Base-by-base conservation (phyloP, 306 rosid species). In the Fagus sylvatica region DNA sequence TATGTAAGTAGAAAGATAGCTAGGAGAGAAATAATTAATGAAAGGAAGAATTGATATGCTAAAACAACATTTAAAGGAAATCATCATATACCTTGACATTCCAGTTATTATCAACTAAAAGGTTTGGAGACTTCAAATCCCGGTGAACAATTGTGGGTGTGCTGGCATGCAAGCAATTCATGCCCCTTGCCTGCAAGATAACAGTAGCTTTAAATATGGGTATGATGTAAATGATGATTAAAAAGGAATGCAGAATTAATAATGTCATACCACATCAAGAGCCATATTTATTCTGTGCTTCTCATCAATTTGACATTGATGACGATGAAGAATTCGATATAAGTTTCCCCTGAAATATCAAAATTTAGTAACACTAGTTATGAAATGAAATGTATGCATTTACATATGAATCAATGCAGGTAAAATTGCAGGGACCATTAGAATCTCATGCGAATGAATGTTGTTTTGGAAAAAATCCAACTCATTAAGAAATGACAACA, bases 121-220 rank as follows among this genome's bases (percentile, higher is more conserved):
- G 98, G 88, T 95, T 95, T 4, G 98, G 97, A 68, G 99, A 95
- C 81, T 95, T 95, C 81, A 95, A 84, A 90, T 95, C 99, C 74
- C 98, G 90, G 87, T 95, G 99, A 81, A 95, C 99, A 86, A 95
- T 95, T 11, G 97, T 93, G 36, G 99, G 99, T 56, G 69, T 71
- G 84, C 99, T 95, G 33, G 94, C 30, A 82, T 95, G 99, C 85
- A 95, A 88, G 93, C 99, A 95, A 87, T 93, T 95, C 99, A 95
- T 95, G 74, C 99, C 99, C 91, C 89, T 90, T 37, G 99, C 99
- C 99, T 95, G 88, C 80, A 84, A 84, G 81, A 79, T n/a, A 72
- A 33, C 74, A 56, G 42, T 59, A 39, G 76, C 48, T 72, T 74
- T 57, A 74, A 80, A 71, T 57, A 74, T 82, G 48, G 57, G 76